Conservation (phyloP, 768 basidiomycete species). For the Boletus rufocinnamomeus region DNA sequence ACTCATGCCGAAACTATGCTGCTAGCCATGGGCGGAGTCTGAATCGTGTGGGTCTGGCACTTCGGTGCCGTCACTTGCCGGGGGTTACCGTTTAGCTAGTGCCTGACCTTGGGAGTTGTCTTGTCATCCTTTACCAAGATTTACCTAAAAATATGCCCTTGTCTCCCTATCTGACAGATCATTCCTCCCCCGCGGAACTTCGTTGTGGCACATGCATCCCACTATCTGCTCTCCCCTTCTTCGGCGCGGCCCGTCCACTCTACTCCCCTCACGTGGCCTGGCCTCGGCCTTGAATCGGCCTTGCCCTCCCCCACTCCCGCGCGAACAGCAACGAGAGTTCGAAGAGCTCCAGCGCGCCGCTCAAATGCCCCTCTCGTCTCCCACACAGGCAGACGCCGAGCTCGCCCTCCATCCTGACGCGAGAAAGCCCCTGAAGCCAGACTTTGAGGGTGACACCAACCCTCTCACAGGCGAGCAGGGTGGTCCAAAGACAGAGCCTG, state of each 20-base stretch:
- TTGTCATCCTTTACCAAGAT: neutral
- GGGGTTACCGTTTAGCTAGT: no score
- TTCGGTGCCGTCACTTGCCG: neutral
- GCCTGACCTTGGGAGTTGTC: no score
- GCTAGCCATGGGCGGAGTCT: neutral
- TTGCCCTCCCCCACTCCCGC: slow-evolving; percentile 73
- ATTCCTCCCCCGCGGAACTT: neutral
- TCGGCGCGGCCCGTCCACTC: neutral
- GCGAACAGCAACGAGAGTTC: slow-evolving; percentile 79
- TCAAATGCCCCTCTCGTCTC: slow-evolving; percentile 44
- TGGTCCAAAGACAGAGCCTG: slow-evolving; percentile 86
- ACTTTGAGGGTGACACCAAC: slow-evolving; percentile 82
- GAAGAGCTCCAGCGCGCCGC: slow-evolving; percentile 76
- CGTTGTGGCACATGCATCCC: neutral
- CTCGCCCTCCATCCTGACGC: slow-evolving; percentile 71
- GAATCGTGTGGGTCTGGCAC: neutral
- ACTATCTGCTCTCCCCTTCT: neutral
- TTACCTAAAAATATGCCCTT: neutral
- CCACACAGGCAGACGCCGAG: slow-evolving; percentile 33
- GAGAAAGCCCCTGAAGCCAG: slow-evolving; percentile 53
- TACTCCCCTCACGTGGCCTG: slow-evolving; percentile 14
- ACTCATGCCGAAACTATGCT: neutral
- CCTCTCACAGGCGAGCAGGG: slow-evolving; percentile 83
- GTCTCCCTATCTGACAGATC: neutral
- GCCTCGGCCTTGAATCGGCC: slow-evolving; percentile 54